Evolutionary conservation across 2,329 filamentous ascomycete genomes (phyloP), one percentile per base, ranked within the genome.

Genomic region (Sporothrix pallida): DNA sequence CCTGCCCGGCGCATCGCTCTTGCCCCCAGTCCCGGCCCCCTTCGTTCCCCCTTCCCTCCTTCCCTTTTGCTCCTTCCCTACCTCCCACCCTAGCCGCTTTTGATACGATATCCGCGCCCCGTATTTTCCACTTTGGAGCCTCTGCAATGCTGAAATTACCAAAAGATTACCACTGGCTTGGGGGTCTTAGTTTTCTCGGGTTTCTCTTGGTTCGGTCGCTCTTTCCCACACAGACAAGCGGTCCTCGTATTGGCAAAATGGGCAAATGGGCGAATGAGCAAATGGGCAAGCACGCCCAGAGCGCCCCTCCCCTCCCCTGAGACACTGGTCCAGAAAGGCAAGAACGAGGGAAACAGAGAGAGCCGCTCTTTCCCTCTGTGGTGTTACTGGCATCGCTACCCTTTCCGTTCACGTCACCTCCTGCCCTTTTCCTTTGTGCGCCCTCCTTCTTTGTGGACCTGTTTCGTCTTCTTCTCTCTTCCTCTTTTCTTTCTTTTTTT

Each of bases 31-130:
- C 26, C 13, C 23, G 31, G 26, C 42, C 62, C 62, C 44, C 56
- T 37, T 17, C 42, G 13, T 56, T 20, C 10, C 13, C 37, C 20
- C 20, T 63, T 42, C 48, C 23, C 31, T 50, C 42, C 62, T 65
- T 65, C 46, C 50, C 71, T 54, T 56, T 67, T 67, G 58, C 26
- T 42, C 54, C n/a, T 10, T 10, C n/a, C 31, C 23, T 42, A 2
- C n/a, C 20, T 58, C 56, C 44, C 31, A 50, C 48, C 62, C 62
- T 72, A 60, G 71, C 62, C 71, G 62, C 52, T 60, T 72, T 68
- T 72, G 62, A 68, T 72, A 72, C 71, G 62, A 72, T 67, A 52
- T 37, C 62, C 60, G 71, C 71, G 71, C 71, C 62, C 71, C 71
- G 62, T 68, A 68, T 7, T 72, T 72, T 72, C 46, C 62, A 23